Conservation (phyloP, 371 early-diverging fungal species). For the Mycotypha africana region DNA sequence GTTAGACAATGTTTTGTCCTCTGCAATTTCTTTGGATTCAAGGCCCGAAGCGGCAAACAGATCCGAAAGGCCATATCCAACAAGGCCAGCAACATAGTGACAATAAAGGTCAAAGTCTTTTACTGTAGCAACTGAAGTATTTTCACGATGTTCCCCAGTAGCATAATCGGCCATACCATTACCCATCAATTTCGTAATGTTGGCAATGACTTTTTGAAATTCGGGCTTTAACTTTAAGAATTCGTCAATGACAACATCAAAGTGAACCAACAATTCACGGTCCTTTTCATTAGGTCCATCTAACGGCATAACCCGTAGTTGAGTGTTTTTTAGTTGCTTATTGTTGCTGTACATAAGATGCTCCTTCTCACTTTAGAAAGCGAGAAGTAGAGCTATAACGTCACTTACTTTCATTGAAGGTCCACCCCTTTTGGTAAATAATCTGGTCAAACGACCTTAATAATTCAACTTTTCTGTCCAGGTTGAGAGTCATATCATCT, state of each 20-base stretch:
- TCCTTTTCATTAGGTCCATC: slow-evolving; percentile 93
- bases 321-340: too few relatives aligned
- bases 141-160: slow-evolving; percentile 51
- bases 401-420: slow-evolving; percentile 67
- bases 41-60: slow-evolving; percentile 87
- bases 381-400: background rate
- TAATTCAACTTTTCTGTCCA: slow-evolving; percentile 70
- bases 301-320: too few relatives aligned
- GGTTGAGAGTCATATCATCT: slow-evolving; percentile 92
- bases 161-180: slow-evolving; percentile 92
- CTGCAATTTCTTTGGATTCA: slow-evolving; percentile 56
- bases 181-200: slow-evolving; percentile 91
- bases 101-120: slow-evolving; percentile 94
- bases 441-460: slow-evolving; percentile 77
- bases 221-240: slow-evolving; percentile 73
- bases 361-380: too few relatives aligned
- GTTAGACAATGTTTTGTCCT: slow-evolving; percentile 55
- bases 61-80: slow-evolving; percentile 89
- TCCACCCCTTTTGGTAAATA: slow-evolving; percentile 83
- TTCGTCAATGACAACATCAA: slow-evolving; percentile 85
- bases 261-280: slow-evolving; percentile 79
- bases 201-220: slow-evolving; percentile 82
- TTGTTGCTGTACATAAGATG: too few relatives aligned
- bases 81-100: slow-evolving; percentile 96
- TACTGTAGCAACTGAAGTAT: slow-evolving; percentile 67